Base-by-base conservation (phyloP, 495 filamentous ascomycete genomes). In the Podospora pseudocomata region DNA sequence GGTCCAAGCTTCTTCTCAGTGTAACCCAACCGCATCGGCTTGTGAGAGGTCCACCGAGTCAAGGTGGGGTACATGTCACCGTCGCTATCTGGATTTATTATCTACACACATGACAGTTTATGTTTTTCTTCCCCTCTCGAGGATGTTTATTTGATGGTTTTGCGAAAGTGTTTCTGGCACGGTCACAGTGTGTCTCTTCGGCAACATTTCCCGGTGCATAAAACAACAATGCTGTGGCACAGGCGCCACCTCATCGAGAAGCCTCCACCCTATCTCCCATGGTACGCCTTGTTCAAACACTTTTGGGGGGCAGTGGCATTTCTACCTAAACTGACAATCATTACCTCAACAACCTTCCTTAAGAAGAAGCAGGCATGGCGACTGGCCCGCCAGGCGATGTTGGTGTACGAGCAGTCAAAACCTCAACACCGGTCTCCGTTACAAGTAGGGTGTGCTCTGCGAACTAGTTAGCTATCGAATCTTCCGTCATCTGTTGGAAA, bases 401-500 rank as follows among this genome's bases (percentile, higher is more conserved):
- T 23, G 87, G 82, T 56, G 87, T 78, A 70, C 95, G 86, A 32
- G 94, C 95, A 1, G 95, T 99, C 73, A 99, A 79, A 54, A 98
- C 84, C 81, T 99, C 95, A 16, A 97, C 93, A 1, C 95, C 95
- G 64, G 91, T 89, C 74, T 95, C 94, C 0, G 95, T 99, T 2
- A 98, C 94, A 2, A 99, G 79, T 49, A 97, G 85, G 0, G 95
- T 99, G 77, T 99, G 95, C 75, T 99, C 93, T 90, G 67, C 23
- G 54, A 6, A 53, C 9, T 27, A 0, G 65, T 71, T 44, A 71
- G 69, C n/a, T 16, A 13, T 9, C 0, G 27, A 53, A 20, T 2
- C n/a, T 2, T 49, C 13, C 2, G 9, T 13, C 56, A 18, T 58
- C 55, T 18, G 7, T 18, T 23, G 15, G 0, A 13, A 27, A 27